Percentiles rank a stretch among this genome's conserved stretches.
phyloP scores from a whole-genome alignment of 2,329 filamentous ascomycete species.

The Aspergillus sp. region DNA sequence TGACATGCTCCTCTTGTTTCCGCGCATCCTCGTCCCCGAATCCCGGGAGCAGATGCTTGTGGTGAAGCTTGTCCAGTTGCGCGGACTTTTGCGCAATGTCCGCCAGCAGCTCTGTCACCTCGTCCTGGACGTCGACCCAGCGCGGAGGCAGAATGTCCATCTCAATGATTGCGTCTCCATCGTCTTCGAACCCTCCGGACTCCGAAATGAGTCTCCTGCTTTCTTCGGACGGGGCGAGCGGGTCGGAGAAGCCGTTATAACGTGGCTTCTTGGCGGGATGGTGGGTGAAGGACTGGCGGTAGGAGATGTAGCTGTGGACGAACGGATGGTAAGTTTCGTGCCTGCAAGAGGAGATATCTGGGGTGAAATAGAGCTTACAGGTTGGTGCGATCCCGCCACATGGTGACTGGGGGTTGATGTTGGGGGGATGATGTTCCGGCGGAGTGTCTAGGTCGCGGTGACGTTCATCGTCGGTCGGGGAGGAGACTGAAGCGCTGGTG shows the following conservation, averaged over 20 bases:
- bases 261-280: slow-evolving; percentile 84
- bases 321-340: neutral
- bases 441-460: slow-evolving; percentile 15
- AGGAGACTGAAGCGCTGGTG: neutral
- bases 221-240: slow-evolving; percentile 62
- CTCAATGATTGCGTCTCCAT: slow-evolving; percentile 94
- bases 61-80: slow-evolving; percentile 85
- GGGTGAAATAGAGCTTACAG: slow-evolving; percentile 61
- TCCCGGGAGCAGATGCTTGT: slow-evolving; percentile 93
- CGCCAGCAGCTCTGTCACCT: slow-evolving; percentile 79
- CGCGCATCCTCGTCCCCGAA: slow-evolving; percentile 95
- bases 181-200: slow-evolving; percentile 67
- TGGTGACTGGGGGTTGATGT: slow-evolving; percentile 52
- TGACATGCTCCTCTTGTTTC: slow-evolving; percentile 80
- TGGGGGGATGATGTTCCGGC: slow-evolving; percentile 15
- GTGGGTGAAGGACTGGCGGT: slow-evolving; percentile 96
- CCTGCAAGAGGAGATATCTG: neutral
- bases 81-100: slow-evolving; percentile 80
- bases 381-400: slow-evolving; percentile 99
- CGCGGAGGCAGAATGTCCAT: slow-evolving; percentile 95
- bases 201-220: slow-evolving; percentile 81
- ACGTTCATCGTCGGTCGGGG: slow-evolving; percentile 15
- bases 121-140: slow-evolving; percentile 93
- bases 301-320: slow-evolving; percentile 81
- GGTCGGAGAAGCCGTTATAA: slow-evolving; percentile 65